Conservation (phyloP, 1,284 basidiomycete genomes). For the Termitomyces sp. region DNA sequence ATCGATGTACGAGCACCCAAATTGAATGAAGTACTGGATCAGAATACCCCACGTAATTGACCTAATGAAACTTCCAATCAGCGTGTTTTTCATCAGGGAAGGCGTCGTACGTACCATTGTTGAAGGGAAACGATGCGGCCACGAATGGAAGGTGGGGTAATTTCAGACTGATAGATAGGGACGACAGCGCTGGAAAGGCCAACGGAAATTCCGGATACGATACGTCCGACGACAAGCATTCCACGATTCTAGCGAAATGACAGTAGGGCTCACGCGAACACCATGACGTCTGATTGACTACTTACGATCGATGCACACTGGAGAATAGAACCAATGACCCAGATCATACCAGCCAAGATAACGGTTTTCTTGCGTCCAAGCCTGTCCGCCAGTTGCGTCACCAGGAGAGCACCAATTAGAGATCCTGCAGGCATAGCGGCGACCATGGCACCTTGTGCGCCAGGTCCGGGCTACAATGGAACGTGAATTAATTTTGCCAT, state of each 20-base stretch:
- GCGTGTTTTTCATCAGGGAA: neutral
- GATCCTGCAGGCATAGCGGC: constrained; percentile 75
- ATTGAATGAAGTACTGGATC: constrained; percentile 69
- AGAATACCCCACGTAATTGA: constrained; percentile 75
- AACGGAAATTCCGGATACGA: constrained; percentile 56
- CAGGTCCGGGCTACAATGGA: constrained; percentile 38
- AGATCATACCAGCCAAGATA: constrained; percentile 60
- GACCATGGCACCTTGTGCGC: constrained; percentile 70
- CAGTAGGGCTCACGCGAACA: neutral
- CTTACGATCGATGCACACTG: constrained; percentile 58
- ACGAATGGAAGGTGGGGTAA: constrained; percentile 63
- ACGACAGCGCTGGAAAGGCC: constrained; percentile 57
- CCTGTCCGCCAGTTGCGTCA: constrained; percentile 56
- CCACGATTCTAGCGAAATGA: constrained; percentile 45
- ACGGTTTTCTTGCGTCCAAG: constrained; percentile 65
- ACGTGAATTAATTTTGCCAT: constrained; percentile 2
- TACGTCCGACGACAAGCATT: constrained; percentile 64
- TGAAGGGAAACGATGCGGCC: constrained; percentile 74
- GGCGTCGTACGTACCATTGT: constrained; percentile 45
- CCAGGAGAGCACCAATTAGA: constrained; percentile 55
- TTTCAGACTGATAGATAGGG: constrained; percentile 71
- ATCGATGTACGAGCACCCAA: constrained; percentile 69
- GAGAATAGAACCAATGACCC: constrained; percentile 67
- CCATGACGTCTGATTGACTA: constrained; percentile 6
- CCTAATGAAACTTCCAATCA: constrained; percentile 20